Percentiles rank a stretch among this genome's conserved stretches.
Conservation (phyloP, 2,329 filamentous ascomycete species). For the Fusarium brachygibbosum region DNA sequence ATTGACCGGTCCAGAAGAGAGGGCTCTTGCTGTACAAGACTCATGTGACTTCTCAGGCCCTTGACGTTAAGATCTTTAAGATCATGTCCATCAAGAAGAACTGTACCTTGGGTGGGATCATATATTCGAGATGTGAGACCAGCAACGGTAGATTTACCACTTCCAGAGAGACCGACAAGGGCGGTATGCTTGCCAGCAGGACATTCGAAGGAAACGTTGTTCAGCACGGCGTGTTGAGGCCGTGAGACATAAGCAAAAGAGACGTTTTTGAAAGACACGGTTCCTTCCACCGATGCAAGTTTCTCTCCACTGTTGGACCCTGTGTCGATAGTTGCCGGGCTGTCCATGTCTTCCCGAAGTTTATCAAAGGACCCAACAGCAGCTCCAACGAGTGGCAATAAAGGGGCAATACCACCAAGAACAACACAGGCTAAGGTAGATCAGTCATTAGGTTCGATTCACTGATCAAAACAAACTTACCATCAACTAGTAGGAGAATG, state of each 20-base stretch:
- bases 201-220: slow-evolving; percentile 61
- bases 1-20: slow-evolving; percentile 62
- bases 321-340: slow-evolving; percentile 61
- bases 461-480: slow-evolving; percentile 47
- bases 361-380: slow-evolving; percentile 71
- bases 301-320: slow-evolving; percentile 56
- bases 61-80: slow-evolving; percentile 63
- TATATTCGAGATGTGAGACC: slow-evolving; percentile 70
- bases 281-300: slow-evolving; percentile 59
- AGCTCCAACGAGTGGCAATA: slow-evolving; percentile 71
- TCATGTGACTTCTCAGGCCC: slow-evolving; percentile 58
- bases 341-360: slow-evolving; percentile 69
- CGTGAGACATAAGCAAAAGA: slow-evolving; percentile 62
- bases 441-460: slow-evolving; percentile 14
- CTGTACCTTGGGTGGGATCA: slow-evolving; percentile 63
- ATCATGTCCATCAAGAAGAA: slow-evolving; percentile 63
- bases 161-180: slow-evolving; percentile 70
- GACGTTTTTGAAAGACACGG: slow-evolving; percentile 56
- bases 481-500: slow-evolving; percentile 74
- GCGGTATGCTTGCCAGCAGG: slow-evolving; percentile 66
- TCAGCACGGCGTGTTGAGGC: slow-evolving; percentile 58
- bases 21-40: slow-evolving; percentile 62
- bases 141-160: slow-evolving; percentile 70
- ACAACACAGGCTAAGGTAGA: slow-evolving; percentile 67
- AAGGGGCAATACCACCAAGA: slow-evolving; percentile 72